phyloP scores from a whole-genome alignment of 768 basidiomycete genomes.

The Pulveroboletus sp. region DNA sequence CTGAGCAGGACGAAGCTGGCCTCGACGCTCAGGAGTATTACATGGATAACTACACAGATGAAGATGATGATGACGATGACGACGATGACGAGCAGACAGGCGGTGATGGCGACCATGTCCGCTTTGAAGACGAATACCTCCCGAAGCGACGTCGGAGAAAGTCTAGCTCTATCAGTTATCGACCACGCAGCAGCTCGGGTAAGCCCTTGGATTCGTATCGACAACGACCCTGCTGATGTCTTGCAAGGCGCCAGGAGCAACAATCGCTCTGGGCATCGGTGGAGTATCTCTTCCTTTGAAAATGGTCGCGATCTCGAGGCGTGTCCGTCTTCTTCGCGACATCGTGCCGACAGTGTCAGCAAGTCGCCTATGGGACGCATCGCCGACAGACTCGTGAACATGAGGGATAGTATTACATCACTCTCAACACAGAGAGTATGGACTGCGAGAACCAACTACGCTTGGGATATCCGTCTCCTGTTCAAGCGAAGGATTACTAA shows the following conservation, averaged over 20 bases:
- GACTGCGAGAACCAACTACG: conserved; percentile 75
- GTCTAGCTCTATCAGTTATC: conserved; percentile 25
- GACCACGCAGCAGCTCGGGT: conserved; percentile 24
- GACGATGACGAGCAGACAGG: conserved; percentile 26
- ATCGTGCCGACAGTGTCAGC: conserved; percentile 21
- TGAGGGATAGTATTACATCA: conserved; percentile 50
- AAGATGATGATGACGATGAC: conserved; percentile 61
- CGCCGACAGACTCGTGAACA: conserved; percentile 45
- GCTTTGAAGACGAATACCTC: conserved; percentile 24
- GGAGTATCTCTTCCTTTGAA: conserved; percentile 51
- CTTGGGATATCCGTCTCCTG: conserved; percentile 74
- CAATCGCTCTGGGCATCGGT: conserved; percentile 10
- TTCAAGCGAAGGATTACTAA: conserved; percentile 88
- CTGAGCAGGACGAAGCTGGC: conserved; percentile 57
- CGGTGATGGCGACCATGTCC: conserved; percentile 16
- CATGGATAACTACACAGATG: conserved; percentile 42
- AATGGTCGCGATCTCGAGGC: conserved; percentile 32
- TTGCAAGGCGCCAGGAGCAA: conserved; percentile 10
- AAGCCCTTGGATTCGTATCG: neutral
- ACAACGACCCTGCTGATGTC: neutral
- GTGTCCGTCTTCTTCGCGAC: conserved; percentile 16
- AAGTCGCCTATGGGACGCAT: conserved; percentile 37
- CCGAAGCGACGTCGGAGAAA: conserved; percentile 35
- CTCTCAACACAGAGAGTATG: conserved; percentile 56
- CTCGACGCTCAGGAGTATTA: conserved; percentile 48